Conservation (phyloP, 1,284 basidiomycete genomes). For the Puccinia triticina region DNA sequence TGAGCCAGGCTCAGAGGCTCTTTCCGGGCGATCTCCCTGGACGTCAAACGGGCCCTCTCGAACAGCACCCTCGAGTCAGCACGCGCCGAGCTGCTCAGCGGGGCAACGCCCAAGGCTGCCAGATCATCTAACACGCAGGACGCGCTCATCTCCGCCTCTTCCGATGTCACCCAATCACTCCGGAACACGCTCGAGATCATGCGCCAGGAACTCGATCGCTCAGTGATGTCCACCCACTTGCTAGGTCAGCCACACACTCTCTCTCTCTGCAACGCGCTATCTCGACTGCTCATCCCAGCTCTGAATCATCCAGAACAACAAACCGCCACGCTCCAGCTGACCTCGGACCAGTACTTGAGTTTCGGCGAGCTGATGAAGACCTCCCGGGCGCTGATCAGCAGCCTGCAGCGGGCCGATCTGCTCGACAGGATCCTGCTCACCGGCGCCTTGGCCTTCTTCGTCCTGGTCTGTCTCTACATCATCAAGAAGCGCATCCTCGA, state of each 20-base stretch:
- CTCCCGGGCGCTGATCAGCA: constrained; percentile 78
- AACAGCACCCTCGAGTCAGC: neutral
- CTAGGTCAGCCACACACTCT: constrained; percentile 67
- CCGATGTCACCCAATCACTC: constrained; percentile 82
- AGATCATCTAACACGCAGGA: constrained; percentile 66
- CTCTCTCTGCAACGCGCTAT: neutral
- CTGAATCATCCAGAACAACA: constrained; percentile 69
- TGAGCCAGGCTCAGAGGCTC: constrained; percentile 28
- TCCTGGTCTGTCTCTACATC: constrained; percentile 80
- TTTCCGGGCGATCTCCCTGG: constrained; percentile 41
- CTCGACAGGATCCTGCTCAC: constrained; percentile 83
- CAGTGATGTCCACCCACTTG: constrained; percentile 80
- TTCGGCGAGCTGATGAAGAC: constrained; percentile 74
- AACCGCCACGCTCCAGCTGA: constrained; percentile 72
- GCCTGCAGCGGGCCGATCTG: constrained; percentile 84
- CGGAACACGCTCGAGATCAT: constrained; percentile 80
- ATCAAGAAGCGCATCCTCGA: constrained; percentile 82
- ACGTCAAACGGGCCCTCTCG: constrained; percentile 30
- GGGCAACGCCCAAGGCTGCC: neutral
- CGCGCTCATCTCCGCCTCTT: constrained; percentile 79
- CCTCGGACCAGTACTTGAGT: constrained; percentile 76
- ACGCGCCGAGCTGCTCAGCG: constrained; percentile 24
- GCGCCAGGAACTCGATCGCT: constrained; percentile 85
- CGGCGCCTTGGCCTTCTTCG: constrained; percentile 75
- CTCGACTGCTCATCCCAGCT: neutral